Percentiles rank a stretch among this genome's conserved stretches.
Evolutionary conservation across 805 yeast genomes (phyloP).

Genomic region (Yamadazyma tumulicola): DNA sequence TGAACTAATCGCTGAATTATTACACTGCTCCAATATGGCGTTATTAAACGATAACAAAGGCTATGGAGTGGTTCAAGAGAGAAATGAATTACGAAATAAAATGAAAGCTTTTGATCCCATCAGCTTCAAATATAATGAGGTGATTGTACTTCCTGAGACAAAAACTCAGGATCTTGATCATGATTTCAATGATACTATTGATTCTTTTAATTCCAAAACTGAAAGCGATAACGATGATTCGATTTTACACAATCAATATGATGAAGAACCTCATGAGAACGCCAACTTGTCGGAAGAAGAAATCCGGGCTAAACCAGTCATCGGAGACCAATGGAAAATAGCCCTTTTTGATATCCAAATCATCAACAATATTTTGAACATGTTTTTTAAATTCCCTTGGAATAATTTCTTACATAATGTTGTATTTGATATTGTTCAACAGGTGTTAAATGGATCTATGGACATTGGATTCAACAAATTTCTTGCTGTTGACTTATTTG

Average conservation of each 20-base stretch:
- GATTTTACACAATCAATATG: slow-evolving; percentile 18
- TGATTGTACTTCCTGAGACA: slow-evolving; percentile 30
- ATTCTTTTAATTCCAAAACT: slow-evolving; percentile 22
- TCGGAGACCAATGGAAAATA: slow-evolving; percentile 42
- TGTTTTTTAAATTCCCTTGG: slow-evolving; percentile 48
- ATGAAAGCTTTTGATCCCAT: slow-evolving; percentile 43
- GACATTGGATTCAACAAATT: slow-evolving; percentile 47
- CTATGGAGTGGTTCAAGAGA: slow-evolving; percentile 34
- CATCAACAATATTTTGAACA: slow-evolving; percentile 36
- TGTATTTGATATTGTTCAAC: slow-evolving; percentile 46
- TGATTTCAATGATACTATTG: slow-evolving; percentile 28
- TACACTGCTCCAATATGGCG: slow-evolving; percentile 48
- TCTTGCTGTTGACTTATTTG: slow-evolving; percentile 58
- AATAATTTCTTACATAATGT: slow-evolving; percentile 46
- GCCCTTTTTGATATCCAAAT: slow-evolving; percentile 42
- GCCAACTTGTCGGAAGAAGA: slow-evolving; percentile 42
- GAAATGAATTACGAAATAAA: slow-evolving; percentile 36
- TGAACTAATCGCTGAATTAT: slow-evolving; percentile 44
- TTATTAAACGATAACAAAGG: slow-evolving; percentile 44
- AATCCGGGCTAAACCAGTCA: slow-evolving; percentile 39
- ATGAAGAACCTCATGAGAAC: slow-evolving; percentile 39
- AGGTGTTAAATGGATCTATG: slow-evolving; percentile 46
- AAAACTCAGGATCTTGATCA: slow-evolving; percentile 10
- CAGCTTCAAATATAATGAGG: slow-evolving; percentile 44
- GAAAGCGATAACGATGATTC: slow-evolving; percentile 26